Base-by-base conservation (phyloP, 2,329 filamentous ascomycete species). In the Trichocomaceae sp. region DNA sequence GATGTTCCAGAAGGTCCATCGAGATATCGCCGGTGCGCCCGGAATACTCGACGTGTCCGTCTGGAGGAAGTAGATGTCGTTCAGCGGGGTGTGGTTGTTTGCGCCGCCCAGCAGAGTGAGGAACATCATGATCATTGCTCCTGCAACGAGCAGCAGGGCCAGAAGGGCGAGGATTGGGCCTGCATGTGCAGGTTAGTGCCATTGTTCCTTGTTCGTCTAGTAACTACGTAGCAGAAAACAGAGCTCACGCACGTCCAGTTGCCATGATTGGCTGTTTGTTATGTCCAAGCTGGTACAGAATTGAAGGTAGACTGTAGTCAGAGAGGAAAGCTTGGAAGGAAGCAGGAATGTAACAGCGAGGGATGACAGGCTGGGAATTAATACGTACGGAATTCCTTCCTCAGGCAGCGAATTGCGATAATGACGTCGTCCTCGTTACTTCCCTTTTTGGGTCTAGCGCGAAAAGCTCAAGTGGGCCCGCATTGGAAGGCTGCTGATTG, bases 1-100 rank as follows among this genome's bases (percentile, higher is more conserved):
- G 58, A 95, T 77, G 70, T 88, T 85, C 78, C 95, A 93, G 74
- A 87, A 95, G 35, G 90, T 95, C 92, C 92, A 97, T 74, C 92
- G 85, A 12, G 89, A 85, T 17, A 80, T 63, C 50, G 77, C 59
- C 51, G 85, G 82, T 12, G 89, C 85, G 47, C 85, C 84, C 2
- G 80, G 76, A 66, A 95, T 90, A 66, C 79, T 83, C 31, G 75
- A 76, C 0, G 91, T 96, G 67, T 87, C 81, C 64, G 88, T 88
- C 66, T 86, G 79, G 31, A 97, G 83, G 77, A 96, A 96, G 74
- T 90, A 96, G 60, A 90, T 90, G 57, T 84, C 75, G 70, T 87
- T 82, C 54, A 95, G 76, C 1, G 85, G 84, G 13, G 65, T 74
- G 44, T 66, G 68, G 63, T 83, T 75, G 55, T 75, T 72, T 31